Conservation (phyloP, 2,329 filamentous ascomycete species). For the Hypomyces perniciosus region DNA sequence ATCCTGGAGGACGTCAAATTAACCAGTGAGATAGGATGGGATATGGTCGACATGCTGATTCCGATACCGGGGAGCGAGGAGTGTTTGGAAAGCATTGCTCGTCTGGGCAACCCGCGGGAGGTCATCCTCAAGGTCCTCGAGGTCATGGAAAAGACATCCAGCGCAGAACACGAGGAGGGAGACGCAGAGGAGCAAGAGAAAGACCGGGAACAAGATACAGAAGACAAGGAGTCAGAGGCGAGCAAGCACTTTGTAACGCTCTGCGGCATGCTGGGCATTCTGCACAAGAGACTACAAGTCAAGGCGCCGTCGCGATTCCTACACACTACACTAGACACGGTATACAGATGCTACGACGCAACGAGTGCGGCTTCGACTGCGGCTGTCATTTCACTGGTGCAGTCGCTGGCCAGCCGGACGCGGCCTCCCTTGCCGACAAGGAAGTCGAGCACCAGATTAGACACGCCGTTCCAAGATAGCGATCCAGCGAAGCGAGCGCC, state of each 20-base stretch:
- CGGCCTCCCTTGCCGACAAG: slow-evolving; percentile 56
- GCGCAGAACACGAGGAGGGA: slow-evolving; percentile 15
- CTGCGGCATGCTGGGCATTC: slow-evolving; percentile 63
- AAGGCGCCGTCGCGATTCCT: slow-evolving; percentile 74
- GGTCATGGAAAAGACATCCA: slow-evolving; percentile 51
- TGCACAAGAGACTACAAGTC: slow-evolving; percentile 70
- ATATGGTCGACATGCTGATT: slow-evolving; percentile 70
- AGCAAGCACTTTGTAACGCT: slow-evolving; percentile 58
- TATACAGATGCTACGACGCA: slow-evolving; percentile 59
- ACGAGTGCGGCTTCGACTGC: slow-evolving; percentile 62
- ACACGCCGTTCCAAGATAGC: slow-evolving; percentile 49
- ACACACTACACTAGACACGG: slow-evolving; percentile 67
- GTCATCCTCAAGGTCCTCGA: slow-evolving; percentile 77
- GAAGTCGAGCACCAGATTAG: slow-evolving; percentile 52
- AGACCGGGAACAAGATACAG: slow-evolving; percentile 14
- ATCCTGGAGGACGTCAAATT: slow-evolving; percentile 62
- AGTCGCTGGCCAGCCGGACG: slow-evolving; percentile 60
- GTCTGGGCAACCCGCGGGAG: slow-evolving; percentile 73
- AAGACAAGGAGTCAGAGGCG: slow-evolving; percentile 34
- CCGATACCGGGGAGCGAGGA: slow-evolving; percentile 60
- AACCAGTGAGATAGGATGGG: slow-evolving; percentile 76
- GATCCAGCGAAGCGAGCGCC: slow-evolving; percentile 51
- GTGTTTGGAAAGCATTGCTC: slow-evolving; percentile 68
- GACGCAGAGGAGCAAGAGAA: neutral
- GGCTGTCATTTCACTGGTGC: slow-evolving; percentile 63